Evolutionary conservation across 1,139 yeast species (phyloP), one percentile per base, ranked within the genome.

Genomic region (Yamadazyma aaseri): DNA sequence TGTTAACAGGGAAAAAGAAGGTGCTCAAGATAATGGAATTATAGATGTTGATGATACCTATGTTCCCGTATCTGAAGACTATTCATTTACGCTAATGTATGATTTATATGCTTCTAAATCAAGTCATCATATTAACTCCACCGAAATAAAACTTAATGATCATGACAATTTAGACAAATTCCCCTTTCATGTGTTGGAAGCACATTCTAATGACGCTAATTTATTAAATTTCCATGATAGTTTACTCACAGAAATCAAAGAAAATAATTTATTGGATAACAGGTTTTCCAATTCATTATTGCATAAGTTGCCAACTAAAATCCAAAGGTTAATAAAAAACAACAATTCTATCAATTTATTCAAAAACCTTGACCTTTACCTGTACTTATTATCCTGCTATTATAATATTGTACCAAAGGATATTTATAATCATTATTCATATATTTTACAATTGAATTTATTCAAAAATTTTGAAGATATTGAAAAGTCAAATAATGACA

Each of bases 301-400:
- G 24, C 53, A 56, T 22, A 59, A 53, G 29, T 50, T 70, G 17
- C 75, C 75, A 1, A 40, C 43, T 7, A 60, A 60, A 35, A 50
- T 70, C 20, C 71, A 67, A 44, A 56, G 59, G 34, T 51, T 69
- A 31, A 47, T 70, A n/a, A 46, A 53, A 32, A 59, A 58, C 34
- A 55, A 57, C 29, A 55, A 55, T 28, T 55, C 67, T 9, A 49
- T 65, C 20, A 58, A 60, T 24, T 44, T 65, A 32, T 65, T 64
- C 47, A 65, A 68, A 41, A 51, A 57, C 26, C 55, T 67, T 38
- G 52, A 56, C 29, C 50, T 65, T 22, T 66, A 57, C 43, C 66
- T 63, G 41, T 70, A 70, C 48, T 63, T 65, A 62, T 46, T 60
- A 29, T 65, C 73, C 8, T 70, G 73, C 40, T 70, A 70, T 45